These are phyloP conservation scores for Podochytrium sp. DNA, from an alignment of 192 early-diverging fungal species.

Conservation along the genomic window DNA sequence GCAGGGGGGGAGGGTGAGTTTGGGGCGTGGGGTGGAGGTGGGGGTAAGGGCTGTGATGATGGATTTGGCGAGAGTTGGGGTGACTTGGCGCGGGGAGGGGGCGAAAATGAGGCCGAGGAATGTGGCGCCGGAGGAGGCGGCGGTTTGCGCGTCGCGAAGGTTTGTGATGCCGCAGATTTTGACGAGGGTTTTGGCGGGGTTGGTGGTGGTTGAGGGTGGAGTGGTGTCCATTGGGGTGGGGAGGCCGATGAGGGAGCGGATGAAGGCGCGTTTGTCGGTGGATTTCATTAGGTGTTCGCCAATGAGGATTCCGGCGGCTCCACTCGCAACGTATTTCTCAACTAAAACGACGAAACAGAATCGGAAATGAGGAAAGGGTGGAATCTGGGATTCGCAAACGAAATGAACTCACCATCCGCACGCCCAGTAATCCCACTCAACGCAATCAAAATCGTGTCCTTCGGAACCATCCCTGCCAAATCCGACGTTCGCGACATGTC, in stretches of 20 bases:
- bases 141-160: conserved; percentile 77
- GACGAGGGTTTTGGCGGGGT: conserved; percentile 41
- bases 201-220: neutral
- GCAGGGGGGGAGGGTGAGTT: neutral
- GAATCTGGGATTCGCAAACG: too few relatives aligned
- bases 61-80: conserved; percentile 59
- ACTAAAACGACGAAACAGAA: too few relatives aligned
- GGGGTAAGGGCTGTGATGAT: conserved; percentile 57
- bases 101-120: conserved; percentile 96
- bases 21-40: neutral
- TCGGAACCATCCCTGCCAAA: conserved; percentile 79
- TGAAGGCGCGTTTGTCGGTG: conserved; percentile 73
- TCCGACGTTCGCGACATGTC: conserved; percentile 84
- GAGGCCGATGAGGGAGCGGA: conserved; percentile 67
- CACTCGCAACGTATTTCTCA: conserved; percentile 73
- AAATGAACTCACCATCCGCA: too few relatives aligned
- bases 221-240: conserved; percentile 23
- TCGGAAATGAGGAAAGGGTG: too few relatives aligned
- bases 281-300: conserved; percentile 95
- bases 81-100: conserved; percentile 76
- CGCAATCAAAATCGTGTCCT: conserved; percentile 75
- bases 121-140: conserved; percentile 80
- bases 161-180: conserved; percentile 94
- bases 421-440: conserved; percentile 88
- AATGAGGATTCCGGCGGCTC: conserved; percentile 83